These are phyloP conservation scores for Coniosporium apollinis DNA, from an alignment of 495 filamentous ascomycete species.

Conservation along the genomic window DNA sequence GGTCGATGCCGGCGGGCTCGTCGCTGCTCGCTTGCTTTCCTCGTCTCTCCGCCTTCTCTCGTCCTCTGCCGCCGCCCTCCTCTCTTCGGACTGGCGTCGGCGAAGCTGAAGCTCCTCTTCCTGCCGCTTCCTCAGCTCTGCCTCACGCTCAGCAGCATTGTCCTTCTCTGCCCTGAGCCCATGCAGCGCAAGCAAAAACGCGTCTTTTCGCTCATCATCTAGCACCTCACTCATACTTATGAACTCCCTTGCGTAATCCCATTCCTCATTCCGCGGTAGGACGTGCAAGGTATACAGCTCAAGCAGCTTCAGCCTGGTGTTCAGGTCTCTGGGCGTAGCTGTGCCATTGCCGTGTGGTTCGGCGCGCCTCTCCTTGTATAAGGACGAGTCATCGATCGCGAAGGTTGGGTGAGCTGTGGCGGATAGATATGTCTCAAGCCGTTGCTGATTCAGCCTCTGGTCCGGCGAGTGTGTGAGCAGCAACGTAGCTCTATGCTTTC, in stretches of 20 bases:
- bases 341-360: slow-evolving; percentile 35
- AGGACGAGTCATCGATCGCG: slow-evolving; percentile 26
- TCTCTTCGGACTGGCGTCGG: slow-evolving; percentile 43
- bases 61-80: slow-evolving; percentile 23
- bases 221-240: slow-evolving; percentile 67
- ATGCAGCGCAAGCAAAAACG: slow-evolving; percentile 55
- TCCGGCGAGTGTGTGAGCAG: slow-evolving; percentile 71
- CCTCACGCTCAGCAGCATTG: slow-evolving; percentile 51
- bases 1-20: slow-evolving; percentile 4
- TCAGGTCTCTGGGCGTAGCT: slow-evolving; percentile 55
- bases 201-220: slow-evolving; percentile 81
- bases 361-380: slow-evolving; percentile 2
- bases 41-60: slow-evolving; percentile 41
- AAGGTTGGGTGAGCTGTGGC: slow-evolving; percentile 52
- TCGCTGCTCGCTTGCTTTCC: slow-evolving; percentile 16
- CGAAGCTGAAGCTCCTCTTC: slow-evolving; percentile 42
- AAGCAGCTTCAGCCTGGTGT: slow-evolving; percentile 60
- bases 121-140: slow-evolving; percentile 40
- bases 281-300: slow-evolving; percentile 92
- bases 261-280: slow-evolving; percentile 75
- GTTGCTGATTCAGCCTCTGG: slow-evolving; percentile 67
- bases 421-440: slow-evolving; percentile 80
- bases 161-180: slow-evolving; percentile 49
- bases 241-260: slow-evolving; percentile 87
- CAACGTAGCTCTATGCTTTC: slow-evolving; percentile 55